Percentiles rank a stretch among this genome's conserved stretches.
Conservation (phyloP, 139 green algal genomes). For the Chlamydomonas eustigma region DNA sequence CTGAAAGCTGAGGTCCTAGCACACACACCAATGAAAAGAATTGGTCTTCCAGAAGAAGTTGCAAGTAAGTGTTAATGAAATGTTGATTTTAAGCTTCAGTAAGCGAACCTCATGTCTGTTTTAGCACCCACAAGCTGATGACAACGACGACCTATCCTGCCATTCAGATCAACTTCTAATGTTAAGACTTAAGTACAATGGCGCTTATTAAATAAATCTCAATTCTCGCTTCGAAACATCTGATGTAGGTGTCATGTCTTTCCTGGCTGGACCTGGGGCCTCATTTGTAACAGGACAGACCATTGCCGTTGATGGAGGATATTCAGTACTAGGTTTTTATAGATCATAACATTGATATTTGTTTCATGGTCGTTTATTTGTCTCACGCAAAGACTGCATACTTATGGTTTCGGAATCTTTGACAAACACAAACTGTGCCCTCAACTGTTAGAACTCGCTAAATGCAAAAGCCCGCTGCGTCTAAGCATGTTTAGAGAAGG, state of each 20-base stretch:
- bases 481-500: constrained; percentile 42
- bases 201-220: not conserved
- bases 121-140: no score
- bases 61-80: constrained; percentile 21
- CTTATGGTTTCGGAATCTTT: no score
- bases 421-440: no score
- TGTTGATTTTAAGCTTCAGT: not conserved
- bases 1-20: constrained; percentile 58
- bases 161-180: not conserved
- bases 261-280: constrained; percentile 59
- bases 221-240: not conserved
- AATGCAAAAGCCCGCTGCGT: no score
- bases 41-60: constrained; percentile 72
- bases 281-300: constrained; percentile 79
- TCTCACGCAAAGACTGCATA: no score
- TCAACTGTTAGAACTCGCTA: no score
- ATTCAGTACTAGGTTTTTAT: constrained; percentile 57
- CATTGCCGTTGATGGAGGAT: constrained; percentile 78
- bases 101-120: not conserved
- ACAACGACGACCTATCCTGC: no score
- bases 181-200: not conserved
- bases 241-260: constrained; percentile 57
- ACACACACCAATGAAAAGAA: constrained; percentile 70
- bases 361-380: no score
- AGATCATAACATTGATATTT: not conserved